Conservation (phyloP, 495 filamentous ascomycete genomes). For the Tuber magnatum region DNA sequence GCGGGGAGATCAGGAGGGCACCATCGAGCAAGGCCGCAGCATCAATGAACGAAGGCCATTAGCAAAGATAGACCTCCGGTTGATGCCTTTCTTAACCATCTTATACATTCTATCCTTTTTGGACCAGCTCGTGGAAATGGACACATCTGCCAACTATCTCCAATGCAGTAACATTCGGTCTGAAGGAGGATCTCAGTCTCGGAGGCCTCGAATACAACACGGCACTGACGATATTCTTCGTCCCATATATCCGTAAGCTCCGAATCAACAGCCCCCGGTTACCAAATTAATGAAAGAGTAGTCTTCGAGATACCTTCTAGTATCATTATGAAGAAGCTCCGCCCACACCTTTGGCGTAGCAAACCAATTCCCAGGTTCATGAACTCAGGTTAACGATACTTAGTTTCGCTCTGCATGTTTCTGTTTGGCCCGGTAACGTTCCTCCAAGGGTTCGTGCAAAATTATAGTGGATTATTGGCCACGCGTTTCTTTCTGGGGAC, state of each 20-base stretch:
- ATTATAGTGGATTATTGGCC: constrained; percentile 68
- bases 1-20: background rate
- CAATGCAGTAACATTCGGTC: constrained; percentile 57
- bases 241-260: constrained; percentile 75
- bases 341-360: constrained; percentile 69
- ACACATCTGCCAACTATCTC: constrained; percentile 9
- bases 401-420: constrained; percentile 62
- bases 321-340: constrained; percentile 71
- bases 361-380: background rate
- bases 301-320: constrained; percentile 69
- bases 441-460: constrained; percentile 72
- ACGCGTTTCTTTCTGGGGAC: constrained; percentile 83
- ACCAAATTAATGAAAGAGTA: constrained; percentile 11
- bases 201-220: constrained; percentile 62
- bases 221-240: constrained; percentile 81
- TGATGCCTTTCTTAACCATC: constrained; percentile 73
- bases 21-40: constrained; percentile 41
- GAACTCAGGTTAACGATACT: background rate
- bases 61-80: constrained; percentile 67
- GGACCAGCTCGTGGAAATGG: constrained; percentile 54
- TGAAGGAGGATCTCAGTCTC: constrained; percentile 60
- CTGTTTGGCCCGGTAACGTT: constrained; percentile 69
- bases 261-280: background rate
- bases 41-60: constrained; percentile 68
- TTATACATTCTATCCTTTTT: constrained; percentile 83